Evolutionary conservation across 176 grass and related monocot species (phyloP), one percentile per base, ranked within the genome.

Genomic region (Hordeum marinum): DNA sequence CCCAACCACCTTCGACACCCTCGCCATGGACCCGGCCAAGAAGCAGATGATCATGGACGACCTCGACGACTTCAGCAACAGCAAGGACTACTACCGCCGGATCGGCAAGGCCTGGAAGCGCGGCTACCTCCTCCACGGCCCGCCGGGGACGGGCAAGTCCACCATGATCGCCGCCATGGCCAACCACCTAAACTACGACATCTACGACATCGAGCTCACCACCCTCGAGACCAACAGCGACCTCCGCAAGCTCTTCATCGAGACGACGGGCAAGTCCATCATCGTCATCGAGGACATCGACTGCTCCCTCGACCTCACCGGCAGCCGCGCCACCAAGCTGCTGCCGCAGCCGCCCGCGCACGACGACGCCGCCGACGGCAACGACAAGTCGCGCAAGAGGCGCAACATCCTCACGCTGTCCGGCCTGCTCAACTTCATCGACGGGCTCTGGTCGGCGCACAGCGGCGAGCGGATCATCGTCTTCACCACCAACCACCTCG

Each of bases 241-340:
- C 43, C 86, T 92, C 14, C 77, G 86, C n/a, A 88, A 79, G 82
- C 86, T 91, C 7, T 77, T 91, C 57, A 85, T 85, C 15, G 72
- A 91, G 78, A 91, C 83, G 1, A 85, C 61, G 3, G 25, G 65
- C 46, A 91, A 83, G 66, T 92, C 90, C 9, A 85, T 97, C 72
- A 97, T 97, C 71, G 90, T 97, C n/a, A 89, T 97, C 75, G 94
- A 97, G 88, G 94, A 97, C 68, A 92, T 97, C 54, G 94, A 97
- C 81, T 94, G 92, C 84, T 97, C 92, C 8, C 80, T 94, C 73
- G 68, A 82, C 59, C 35, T 97, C 3, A 97, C 79, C 0, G 79
- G 86, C 34, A 10, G 32, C 21, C 54, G 86, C 29, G 4, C n/a
- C 18, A 35, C 21, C 43, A 62, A 12, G 18, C 31, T 17, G 65